Evolutionary conservation across 2,329 filamentous ascomycete species (phyloP).

Genomic region (Elsinoe australis): DNA sequence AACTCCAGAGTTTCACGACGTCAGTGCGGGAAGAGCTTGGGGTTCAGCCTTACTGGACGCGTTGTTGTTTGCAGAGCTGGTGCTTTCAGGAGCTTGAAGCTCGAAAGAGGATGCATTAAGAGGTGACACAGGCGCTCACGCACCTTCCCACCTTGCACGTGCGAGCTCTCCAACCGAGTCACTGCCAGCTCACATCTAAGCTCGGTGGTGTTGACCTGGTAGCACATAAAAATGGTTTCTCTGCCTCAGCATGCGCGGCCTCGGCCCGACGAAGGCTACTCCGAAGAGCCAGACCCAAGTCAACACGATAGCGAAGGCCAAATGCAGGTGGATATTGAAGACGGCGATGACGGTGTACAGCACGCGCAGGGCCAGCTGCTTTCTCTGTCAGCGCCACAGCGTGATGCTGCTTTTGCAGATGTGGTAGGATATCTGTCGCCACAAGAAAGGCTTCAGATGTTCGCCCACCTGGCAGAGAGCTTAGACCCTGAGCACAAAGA

Average conservation of each 20-base stretch:
- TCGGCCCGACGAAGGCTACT: constrained; percentile 74
- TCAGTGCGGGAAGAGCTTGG: constrained; percentile 6
- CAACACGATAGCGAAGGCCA: constrained; percentile 38
- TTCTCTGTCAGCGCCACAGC: background rate
- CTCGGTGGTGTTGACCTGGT: no score
- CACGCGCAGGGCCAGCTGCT: constrained; percentile 1
- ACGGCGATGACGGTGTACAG: constrained; percentile 20
- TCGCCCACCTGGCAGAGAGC: constrained; percentile 11
- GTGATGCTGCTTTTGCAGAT: background rate
- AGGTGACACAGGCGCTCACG: no score
- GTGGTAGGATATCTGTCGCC: constrained; percentile 19
- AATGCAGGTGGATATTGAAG: constrained; percentile 31
- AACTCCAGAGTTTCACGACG: background rate
- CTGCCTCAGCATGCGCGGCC: constrained; percentile 21
- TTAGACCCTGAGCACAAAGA: constrained; percentile 16
- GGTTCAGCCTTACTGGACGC: background rate
- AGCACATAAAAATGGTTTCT: constrained; percentile 1
- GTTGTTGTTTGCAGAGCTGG: background rate
- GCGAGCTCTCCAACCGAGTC: no score
- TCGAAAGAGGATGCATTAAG: background rate
- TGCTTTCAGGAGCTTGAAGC: background rate
- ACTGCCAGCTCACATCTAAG: no score
- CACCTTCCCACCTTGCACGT: no score
- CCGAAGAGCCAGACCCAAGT: constrained; percentile 46
- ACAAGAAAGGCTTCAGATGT: constrained; percentile 19